Percentiles rank a stretch among this genome's conserved stretches.
These are phyloP conservation scores for Orbilia oligospora DNA, from an alignment of 2,329 filamentous ascomycete species.

Conservation along the genomic window DNA sequence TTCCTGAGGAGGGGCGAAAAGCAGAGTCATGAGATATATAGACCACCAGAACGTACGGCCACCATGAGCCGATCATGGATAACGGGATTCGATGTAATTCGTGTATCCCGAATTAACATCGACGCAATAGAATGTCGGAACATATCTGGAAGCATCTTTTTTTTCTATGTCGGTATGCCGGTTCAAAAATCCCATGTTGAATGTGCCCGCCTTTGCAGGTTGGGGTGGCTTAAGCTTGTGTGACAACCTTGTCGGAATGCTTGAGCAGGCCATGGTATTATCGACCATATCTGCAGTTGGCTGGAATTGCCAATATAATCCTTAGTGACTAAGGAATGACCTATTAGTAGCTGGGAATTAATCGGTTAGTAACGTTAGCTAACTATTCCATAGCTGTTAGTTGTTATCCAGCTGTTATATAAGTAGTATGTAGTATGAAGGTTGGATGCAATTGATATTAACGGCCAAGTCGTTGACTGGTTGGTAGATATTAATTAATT, in stretches of 20 bases:
- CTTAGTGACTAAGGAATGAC: too few relatives aligned
- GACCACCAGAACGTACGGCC: conserved; percentile 6
- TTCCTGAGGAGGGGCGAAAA: not conserved
- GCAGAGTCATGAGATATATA: conserved; percentile 20
- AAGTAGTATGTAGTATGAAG: too few relatives aligned
- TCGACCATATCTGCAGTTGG: conserved; percentile 19
- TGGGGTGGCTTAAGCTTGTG: conserved; percentile 30
- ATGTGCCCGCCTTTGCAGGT: conserved; percentile 5
- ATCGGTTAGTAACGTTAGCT: too few relatives aligned
- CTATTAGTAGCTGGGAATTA: too few relatives aligned
- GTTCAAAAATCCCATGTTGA: conserved; percentile 22
- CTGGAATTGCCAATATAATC: conserved; percentile 1
- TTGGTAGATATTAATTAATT: too few relatives aligned
- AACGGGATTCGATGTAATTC: conserved; percentile 10
- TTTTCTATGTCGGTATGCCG: conserved; percentile 39
- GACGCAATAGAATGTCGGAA: conserved; percentile 28
- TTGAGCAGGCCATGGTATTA: conserved; percentile 23
- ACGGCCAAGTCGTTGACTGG: too few relatives aligned
- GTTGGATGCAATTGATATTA: too few relatives aligned
- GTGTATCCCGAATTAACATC: conserved; percentile 17
- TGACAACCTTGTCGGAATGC: conserved; percentile 23
- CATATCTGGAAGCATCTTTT: conserved; percentile 34
- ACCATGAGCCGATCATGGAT: not conserved
- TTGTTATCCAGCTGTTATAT: too few relatives aligned
- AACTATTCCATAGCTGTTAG: too few relatives aligned